Evolutionary conservation across 768 basidiomycete genomes (phyloP).

Genomic region (Leccinellum luteum): DNA sequence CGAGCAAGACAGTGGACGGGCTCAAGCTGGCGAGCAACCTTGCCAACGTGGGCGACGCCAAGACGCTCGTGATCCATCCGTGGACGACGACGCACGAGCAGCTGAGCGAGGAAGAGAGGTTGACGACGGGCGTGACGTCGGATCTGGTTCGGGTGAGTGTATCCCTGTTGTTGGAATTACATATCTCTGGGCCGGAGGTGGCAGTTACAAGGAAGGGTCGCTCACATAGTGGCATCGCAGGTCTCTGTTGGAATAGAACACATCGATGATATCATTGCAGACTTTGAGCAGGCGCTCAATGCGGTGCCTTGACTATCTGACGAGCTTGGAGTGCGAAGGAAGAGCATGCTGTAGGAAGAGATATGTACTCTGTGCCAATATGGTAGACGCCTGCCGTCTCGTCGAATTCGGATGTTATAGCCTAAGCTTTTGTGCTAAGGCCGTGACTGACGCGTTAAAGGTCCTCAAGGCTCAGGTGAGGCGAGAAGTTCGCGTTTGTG

Average conservation of each 20-base stretch:
- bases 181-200: too few species aligned
- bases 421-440: too few species aligned
- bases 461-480: too few species aligned
- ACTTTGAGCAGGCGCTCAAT: slow-evolving; percentile 41
- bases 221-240: slow-evolving; percentile 17
- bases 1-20: slow-evolving; percentile 64
- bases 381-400: too few species aligned
- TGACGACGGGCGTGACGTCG: slow-evolving; percentile 47
- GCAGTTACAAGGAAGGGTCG: too few species aligned
- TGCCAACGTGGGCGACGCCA: slow-evolving; percentile 69
- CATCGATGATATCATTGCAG: slow-evolving; percentile 46
- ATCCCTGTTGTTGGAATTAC: too few species aligned
- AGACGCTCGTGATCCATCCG: slow-evolving; percentile 63
- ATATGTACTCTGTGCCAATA: not conserved
- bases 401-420: too few species aligned
- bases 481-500: too few species aligned
- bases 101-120: slow-evolving; percentile 47
- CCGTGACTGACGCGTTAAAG: too few species aligned
- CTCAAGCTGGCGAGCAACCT: slow-evolving; percentile 70
- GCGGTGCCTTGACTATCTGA: slow-evolving; percentile 11
- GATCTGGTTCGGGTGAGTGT: slow-evolving; percentile 54
- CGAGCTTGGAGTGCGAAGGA: not conserved
- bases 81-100: slow-evolving; percentile 61
- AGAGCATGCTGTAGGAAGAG: not conserved
- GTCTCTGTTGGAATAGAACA: slow-evolving; percentile 46